Percentiles rank a stretch among this genome's conserved stretches.
Evolutionary conservation across 2,329 filamentous ascomycete species (phyloP).

Genomic region (Xylariaceae sp.): DNA sequence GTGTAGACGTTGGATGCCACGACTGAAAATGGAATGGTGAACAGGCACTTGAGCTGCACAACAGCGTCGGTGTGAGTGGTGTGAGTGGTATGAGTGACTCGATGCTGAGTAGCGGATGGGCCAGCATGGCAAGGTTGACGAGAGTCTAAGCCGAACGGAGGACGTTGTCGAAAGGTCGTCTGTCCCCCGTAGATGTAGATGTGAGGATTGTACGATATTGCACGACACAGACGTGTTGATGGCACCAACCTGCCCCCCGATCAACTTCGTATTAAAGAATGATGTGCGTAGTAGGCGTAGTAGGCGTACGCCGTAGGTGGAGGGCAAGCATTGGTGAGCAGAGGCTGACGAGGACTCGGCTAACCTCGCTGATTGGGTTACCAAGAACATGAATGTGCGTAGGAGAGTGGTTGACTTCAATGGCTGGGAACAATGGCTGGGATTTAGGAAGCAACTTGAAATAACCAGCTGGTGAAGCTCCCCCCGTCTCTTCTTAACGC

Average conservation of each 20-base stretch:
- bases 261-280: slow-evolving; percentile 1
- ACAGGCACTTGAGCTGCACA: slow-evolving; percentile 24
- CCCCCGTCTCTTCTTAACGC: neutral
- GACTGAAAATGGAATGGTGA: slow-evolving; percentile 26
- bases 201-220: neutral
- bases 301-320: neutral
- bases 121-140: slow-evolving; percentile 6
- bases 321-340: neutral
- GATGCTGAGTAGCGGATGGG: slow-evolving; percentile 3
- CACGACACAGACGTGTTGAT: slow-evolving; percentile 8
- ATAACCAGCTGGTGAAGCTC: neutral
- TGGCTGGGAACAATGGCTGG: neutral
- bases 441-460: neutral
- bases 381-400: slow-evolving; percentile 7
- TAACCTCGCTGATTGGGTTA: slow-evolving; percentile 1
- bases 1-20: slow-evolving; percentile 23
- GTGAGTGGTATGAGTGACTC: slow-evolving; percentile 1
- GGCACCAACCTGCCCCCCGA: slow-evolving; percentile 1
- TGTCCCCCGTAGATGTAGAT: slow-evolving; percentile 10
- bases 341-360: neutral
- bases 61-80: slow-evolving; percentile 12
- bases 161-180: slow-evolving; percentile 6
- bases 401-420: slow-evolving; percentile 2
- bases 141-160: slow-evolving; percentile 5
- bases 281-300: neutral